A percentile compares a stretch with the other conserved stretches of the same genome.
Evolutionary conservation across 2,329 filamentous ascomycete species (phyloP).

Genomic region (Lecanosticta acicola): DNA sequence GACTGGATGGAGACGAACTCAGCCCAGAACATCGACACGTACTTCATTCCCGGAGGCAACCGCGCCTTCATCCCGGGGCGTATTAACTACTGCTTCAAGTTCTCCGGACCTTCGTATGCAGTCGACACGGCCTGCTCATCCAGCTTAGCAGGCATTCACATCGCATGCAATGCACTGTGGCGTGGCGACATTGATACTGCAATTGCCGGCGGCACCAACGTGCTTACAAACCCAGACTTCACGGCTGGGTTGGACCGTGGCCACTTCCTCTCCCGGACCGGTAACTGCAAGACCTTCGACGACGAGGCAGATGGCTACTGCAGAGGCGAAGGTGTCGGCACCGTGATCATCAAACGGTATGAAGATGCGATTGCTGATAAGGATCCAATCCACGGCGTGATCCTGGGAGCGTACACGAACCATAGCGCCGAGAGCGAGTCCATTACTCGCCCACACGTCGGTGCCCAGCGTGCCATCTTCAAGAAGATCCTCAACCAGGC

Average conservation of each 20-base stretch:
- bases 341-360: constrained; percentile 35
- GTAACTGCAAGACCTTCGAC: constrained; percentile 29
- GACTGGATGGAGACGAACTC: constrained; percentile 20
- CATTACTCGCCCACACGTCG: constrained; percentile 10
- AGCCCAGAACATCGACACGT: constrained; percentile 22
- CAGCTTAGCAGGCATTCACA: constrained; percentile 5
- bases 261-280: constrained; percentile 16
- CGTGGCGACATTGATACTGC: constrained; percentile 9
- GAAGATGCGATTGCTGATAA: constrained; percentile 33
- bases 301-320: constrained; percentile 34
- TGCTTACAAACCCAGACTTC: constrained; percentile 11
- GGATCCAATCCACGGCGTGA: constrained; percentile 33
- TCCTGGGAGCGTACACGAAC: constrained; percentile 36
- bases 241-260: constrained; percentile 14
- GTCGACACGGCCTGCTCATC: constrained; percentile 27
- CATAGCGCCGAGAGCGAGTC: constrained; percentile 4
- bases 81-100: constrained; percentile 25
- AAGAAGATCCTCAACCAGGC: constrained; percentile 5
- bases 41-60: constrained; percentile 12
- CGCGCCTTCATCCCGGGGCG: constrained; percentile 9
- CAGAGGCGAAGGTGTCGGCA: constrained; percentile 26
- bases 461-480: constrained; percentile 13
- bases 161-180: constrained; percentile 7
- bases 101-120: constrained; percentile 18
- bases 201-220: constrained; percentile 10